A percentile compares a stretch with the other conserved stretches of the same genome.
Conservation (phyloP, 495 filamentous ascomycete genomes). For the Mycothermus thermophilus region DNA sequence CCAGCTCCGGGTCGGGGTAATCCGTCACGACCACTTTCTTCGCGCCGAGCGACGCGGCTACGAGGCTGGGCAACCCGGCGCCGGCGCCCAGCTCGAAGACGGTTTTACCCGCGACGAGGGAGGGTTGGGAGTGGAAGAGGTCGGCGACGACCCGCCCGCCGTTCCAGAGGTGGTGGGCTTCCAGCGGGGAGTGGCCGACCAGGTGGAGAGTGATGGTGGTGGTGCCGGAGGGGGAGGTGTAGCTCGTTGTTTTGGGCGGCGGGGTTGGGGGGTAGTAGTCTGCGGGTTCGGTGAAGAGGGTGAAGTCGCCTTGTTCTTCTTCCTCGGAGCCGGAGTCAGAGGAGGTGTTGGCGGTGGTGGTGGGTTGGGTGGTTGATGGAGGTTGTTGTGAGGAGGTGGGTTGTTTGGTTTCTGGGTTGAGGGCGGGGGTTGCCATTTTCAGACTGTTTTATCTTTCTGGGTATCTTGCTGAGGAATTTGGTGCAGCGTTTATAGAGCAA, state of each 20-base stretch:
- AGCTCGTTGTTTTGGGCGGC: slow-evolving; percentile 50
- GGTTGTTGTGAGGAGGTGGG: not conserved
- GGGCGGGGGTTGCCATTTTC: too few relatives aligned
- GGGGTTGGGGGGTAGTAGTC: slow-evolving; percentile 63
- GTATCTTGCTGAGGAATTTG: too few relatives aligned
- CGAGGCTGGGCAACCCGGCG: slow-evolving; percentile 70
- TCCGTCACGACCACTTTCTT: slow-evolving; percentile 65
- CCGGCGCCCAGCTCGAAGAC: slow-evolving; percentile 86
- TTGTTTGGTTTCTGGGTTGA: too few relatives aligned
- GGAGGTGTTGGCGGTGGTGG: too few relatives aligned
- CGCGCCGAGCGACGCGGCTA: slow-evolving; percentile 60
- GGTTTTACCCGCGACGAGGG: slow-evolving; percentile 44
- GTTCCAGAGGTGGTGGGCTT: slow-evolving; percentile 90
- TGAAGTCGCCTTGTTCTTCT: slow-evolving; percentile 6
- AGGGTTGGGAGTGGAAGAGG: slow-evolving; percentile 57
- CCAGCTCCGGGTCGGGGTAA: slow-evolving; percentile 69
- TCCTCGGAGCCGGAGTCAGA: not conserved
- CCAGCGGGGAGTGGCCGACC: slow-evolving; percentile 80
- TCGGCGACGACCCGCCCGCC: slow-evolving; percentile 58
- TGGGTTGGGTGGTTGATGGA: not conserved
- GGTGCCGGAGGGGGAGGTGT: slow-evolving; percentile 39
- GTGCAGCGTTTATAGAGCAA: too few relatives aligned
- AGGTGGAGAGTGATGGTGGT: slow-evolving; percentile 56
- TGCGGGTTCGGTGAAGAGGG: slow-evolving; percentile 65
- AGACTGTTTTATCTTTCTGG: too few relatives aligned